Base-by-base conservation (phyloP, 371 early-diverging fungal genomes). In the Mortierella sp. region DNA sequence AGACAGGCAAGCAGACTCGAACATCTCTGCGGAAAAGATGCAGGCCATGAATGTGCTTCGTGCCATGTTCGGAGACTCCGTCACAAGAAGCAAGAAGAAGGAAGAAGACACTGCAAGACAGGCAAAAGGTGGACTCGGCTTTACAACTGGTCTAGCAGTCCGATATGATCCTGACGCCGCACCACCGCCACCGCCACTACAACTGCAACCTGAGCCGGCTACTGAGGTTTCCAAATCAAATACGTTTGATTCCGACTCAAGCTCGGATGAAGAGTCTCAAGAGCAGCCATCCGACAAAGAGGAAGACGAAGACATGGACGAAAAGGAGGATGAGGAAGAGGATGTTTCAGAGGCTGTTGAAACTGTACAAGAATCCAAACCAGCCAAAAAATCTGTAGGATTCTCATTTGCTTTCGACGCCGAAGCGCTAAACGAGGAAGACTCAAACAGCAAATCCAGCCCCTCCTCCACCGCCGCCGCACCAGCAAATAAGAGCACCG, bases 91-190 rank as follows among this genome's bases (percentile, higher is more conserved):
- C 40, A 86, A 83, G 70, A 80, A 84, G 66, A 83, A 75, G 59
- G 79, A 72, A 24, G 71, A 74, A 39, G 72, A 74, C 58, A 51
- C 58, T 20, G 69, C 70, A 18, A 45, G 71, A 49, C 62, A 70
- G 52, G 68, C 71, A 11, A 83, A 66, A 64, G 84, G 79, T 28
- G 76, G 72, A n/a, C 52, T 71, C 14, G 79, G 79, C 2, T 78
- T 58, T 22, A 71, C 69, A 16, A 63, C 68, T 70, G 89, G 89
- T 16, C 78, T 40, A 68, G 68, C 79, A 22, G 86, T 85, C 40
- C 78, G 88, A 20, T 90, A 86, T 69, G 90, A 90, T 75, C 90
- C 90, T 1, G 89, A 89, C 51, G 88, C 86, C 5, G 88, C 86
- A 2, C 85, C 88, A 60, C 76, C 88, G 12, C 74, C 79, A 45